Percentiles rank a stretch among this genome's conserved stretches.
Evolutionary conservation across 2,329 filamentous ascomycete species (phyloP).

Genomic region (Hymenoscyphus repandus): DNA sequence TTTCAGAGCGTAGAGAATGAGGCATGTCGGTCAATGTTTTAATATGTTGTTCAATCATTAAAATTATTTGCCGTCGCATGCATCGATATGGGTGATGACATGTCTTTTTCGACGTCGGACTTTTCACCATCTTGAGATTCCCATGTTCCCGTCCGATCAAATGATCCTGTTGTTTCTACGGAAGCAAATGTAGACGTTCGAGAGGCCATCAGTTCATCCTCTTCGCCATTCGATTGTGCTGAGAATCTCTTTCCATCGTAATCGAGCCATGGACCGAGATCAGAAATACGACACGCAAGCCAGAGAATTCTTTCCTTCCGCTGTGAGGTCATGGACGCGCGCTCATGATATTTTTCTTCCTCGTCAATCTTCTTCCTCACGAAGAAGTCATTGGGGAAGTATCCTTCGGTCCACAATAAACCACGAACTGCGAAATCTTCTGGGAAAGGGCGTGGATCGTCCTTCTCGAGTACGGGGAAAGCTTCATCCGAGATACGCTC

Average conservation of each 20-base stretch:
- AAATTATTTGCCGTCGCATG: conserved; percentile 1
- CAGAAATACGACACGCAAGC: conserved; percentile 18
- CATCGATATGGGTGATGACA: conserved; percentile 10
- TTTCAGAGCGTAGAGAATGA: neutral
- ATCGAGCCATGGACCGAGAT: conserved; percentile 9
- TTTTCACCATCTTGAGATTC: conserved; percentile 7
- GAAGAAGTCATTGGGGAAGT: conserved; percentile 26
- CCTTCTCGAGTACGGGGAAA: conserved; percentile 23
- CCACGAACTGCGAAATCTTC: conserved; percentile 29
- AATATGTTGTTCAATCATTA: conserved; percentile 6
- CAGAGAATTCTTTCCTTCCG: conserved; percentile 25
- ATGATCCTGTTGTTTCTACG: conserved; percentile 4
- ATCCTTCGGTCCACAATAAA: conserved; percentile 22
- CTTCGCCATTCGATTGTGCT: neutral
- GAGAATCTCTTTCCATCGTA: conserved; percentile 17
- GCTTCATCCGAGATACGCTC: conserved; percentile 14
- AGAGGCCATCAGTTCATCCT: neutral
- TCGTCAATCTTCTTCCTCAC: conserved; percentile 25
- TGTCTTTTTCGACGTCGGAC: conserved; percentile 16
- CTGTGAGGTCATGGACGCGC: conserved; percentile 24
- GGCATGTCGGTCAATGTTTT: neutral
- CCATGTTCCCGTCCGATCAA: conserved; percentile 8
- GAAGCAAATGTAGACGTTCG: conserved; percentile 13
- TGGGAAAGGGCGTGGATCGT: conserved; percentile 24
- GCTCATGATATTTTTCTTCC: conserved; percentile 26